Evolutionary conservation across 306 rosid genomes (phyloP), one percentile per base, ranked within the genome.

Genomic region (Glycine latifolia): DNA sequence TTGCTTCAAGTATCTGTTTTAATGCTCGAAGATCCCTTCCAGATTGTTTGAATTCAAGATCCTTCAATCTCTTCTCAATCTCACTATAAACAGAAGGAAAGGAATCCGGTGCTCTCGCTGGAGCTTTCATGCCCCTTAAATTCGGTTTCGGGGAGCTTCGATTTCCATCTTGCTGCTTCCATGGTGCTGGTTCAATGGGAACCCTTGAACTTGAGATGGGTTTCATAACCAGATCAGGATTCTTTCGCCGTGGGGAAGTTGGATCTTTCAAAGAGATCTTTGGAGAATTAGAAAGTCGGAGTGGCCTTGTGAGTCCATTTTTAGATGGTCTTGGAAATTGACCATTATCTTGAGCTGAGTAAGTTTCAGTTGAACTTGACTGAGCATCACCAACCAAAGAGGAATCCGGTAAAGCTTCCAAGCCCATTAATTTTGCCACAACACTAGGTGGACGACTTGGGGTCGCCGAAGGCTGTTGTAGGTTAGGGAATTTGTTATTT

Each of bases 351-450:
- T 71, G 84, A 63, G 48, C 85, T 12, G 78, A 80, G 63, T 59
- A 75, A 68, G 83, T 58, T 78, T 87, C 84, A 17, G 44, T 16
- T 63, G 67, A 48, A 84, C 61, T 67, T 43, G 85, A 76, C 26
- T 85, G 87, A 76, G 82, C 35, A 47, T 90, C 91, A 72, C 76
- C 67, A 31, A 79, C 85, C 16, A 17, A 44, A 43, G 78, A 59
- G 65, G 88, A 89, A 76, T 88, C 91, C 0, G 98, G 98, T 81
- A 95, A 82, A n/a, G 91, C 80, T 68, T 95, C 98, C 87, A 95
- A 87, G 62, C 98, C 98, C 98, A 95, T 95, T 84, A 95, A 79
- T 85, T 91, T 95, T 9, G 98, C 98, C 12, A 95, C 97, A 72
- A 95, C 92, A 88, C 94, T 85, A 5, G 94, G 92, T 54, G 82